phyloP scores from a whole-genome alignment of 257 asterid species.

The Petrea volubilis region DNA sequence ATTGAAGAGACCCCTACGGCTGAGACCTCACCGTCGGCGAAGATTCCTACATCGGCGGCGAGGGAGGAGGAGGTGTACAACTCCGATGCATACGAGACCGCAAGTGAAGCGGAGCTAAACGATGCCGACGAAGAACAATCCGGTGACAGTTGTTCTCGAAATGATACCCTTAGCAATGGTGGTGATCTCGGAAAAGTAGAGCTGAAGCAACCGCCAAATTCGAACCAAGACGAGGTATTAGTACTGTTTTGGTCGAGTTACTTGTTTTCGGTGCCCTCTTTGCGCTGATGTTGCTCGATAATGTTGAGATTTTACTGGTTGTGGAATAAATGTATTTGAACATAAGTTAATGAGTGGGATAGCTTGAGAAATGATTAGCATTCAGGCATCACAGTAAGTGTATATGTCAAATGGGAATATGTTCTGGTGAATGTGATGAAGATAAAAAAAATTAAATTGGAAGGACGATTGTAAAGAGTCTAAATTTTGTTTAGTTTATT shows the following conservation, averaged over 20 bases:
- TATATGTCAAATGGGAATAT: neutral
- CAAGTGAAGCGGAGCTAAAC: neutral
- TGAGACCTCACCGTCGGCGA: neutral
- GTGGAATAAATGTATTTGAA: too few relatives aligned
- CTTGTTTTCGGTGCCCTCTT: neutral
- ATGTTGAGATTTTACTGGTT: neutral
- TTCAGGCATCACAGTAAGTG: neutral
- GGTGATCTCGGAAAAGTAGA: neutral
- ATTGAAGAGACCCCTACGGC: neutral
- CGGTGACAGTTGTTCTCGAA: neutral
- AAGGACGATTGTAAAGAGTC: neutral
- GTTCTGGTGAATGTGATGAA: neutral
- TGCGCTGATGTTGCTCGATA: neutral
- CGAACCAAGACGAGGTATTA: neutral
- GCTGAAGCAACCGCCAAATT: neutral
- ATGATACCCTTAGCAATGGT: neutral
- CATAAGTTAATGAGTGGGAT: neutral
- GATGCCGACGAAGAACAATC: neutral
- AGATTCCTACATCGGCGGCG: neutral
- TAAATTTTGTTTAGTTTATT: neutral
- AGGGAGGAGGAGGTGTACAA: neutral
- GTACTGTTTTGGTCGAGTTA: neutral
- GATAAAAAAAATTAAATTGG: neutral
- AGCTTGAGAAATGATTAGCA: neutral
- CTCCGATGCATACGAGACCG: neutral